Evolutionary conservation across 495 filamentous ascomycete species (phyloP).

Genomic region (Apodospora peruviana): DNA sequence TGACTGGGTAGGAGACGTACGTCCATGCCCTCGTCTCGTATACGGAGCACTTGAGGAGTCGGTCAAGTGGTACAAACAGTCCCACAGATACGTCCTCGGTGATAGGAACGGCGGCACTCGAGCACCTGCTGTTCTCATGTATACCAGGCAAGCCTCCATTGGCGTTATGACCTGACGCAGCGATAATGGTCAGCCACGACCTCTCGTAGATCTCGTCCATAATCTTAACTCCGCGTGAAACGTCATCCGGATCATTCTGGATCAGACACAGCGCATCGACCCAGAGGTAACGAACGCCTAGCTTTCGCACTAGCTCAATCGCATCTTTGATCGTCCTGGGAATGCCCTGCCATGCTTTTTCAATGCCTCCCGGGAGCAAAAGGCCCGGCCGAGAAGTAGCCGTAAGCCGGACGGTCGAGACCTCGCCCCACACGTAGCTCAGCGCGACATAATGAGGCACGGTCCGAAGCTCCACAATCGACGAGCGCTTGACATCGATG

Average conservation of each 20-base stretch:
- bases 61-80: too few relatives aligned
- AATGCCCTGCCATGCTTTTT: background rate
- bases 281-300: constrained; percentile 14
- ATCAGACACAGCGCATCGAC: constrained; percentile 10
- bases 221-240: constrained; percentile 4
- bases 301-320: constrained; percentile 1
- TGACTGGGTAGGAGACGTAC: background rate
- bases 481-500: constrained; percentile 1
- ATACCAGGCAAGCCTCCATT: too few relatives aligned
- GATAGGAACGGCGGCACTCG: background rate
- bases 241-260: constrained; percentile 10
- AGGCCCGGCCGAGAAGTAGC: background rate
- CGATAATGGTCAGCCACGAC: constrained; percentile 3
- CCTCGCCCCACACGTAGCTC: constrained; percentile 11
- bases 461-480: background rate
- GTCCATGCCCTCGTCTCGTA: too few relatives aligned
- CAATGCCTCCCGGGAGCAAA: background rate
- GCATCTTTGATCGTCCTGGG: constrained; percentile 11
- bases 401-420: constrained; percentile 3
- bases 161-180: constrained; percentile 5
- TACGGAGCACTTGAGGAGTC: too few relatives aligned
- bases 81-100: too few relatives aligned
- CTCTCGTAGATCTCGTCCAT: constrained; percentile 14
- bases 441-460: constrained; percentile 1
- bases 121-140: too few relatives aligned